These are phyloP conservation scores for Stylosanthes scabra DNA, from an alignment of 331 rosid genomes.

Conservation along the genomic window DNA sequence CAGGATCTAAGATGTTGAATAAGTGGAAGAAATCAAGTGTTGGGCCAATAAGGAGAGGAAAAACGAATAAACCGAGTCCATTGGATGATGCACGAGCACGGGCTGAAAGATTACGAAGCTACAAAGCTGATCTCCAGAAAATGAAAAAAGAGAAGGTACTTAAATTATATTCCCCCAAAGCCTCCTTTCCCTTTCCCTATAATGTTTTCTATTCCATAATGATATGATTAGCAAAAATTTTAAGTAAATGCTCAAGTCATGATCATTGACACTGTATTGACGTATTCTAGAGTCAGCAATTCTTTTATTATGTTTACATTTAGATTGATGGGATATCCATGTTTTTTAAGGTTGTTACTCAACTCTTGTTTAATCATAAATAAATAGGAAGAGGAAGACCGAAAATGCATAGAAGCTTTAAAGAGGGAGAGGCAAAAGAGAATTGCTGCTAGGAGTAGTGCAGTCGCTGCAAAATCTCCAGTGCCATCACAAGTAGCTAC, in stretches of 20 bases:
- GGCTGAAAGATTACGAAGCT: conserved; percentile 84
- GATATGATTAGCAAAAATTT: too few species aligned
- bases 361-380: conserved; percentile 26
- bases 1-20: conserved; percentile 57
- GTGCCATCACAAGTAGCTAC: conserved; percentile 62
- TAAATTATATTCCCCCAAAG: background rate
- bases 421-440: conserved; percentile 93
- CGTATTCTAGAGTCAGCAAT: background rate
- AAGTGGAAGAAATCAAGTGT: conserved; percentile 70
- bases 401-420: conserved; percentile 77
- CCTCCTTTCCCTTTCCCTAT: too few species aligned
- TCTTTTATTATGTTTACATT: conserved; percentile 8
- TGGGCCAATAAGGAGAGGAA: conserved; percentile 90
- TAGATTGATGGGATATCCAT: conserved; percentile 23
- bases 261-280: background rate
- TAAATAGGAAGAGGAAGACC: conserved; percentile 79
- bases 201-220: conserved; percentile 6
- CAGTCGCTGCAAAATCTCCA: conserved; percentile 49
- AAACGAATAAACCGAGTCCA: conserved; percentile 81
- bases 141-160: conserved; percentile 92
- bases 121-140: conserved; percentile 93
- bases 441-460: conserved; percentile 81
- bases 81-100: conserved; percentile 96
- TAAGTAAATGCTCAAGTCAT: background rate
- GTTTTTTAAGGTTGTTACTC: conserved; percentile 21